Evolutionary conservation across 306 rosid genomes (phyloP).

Genomic region (Pyrus bretschneideri): DNA sequence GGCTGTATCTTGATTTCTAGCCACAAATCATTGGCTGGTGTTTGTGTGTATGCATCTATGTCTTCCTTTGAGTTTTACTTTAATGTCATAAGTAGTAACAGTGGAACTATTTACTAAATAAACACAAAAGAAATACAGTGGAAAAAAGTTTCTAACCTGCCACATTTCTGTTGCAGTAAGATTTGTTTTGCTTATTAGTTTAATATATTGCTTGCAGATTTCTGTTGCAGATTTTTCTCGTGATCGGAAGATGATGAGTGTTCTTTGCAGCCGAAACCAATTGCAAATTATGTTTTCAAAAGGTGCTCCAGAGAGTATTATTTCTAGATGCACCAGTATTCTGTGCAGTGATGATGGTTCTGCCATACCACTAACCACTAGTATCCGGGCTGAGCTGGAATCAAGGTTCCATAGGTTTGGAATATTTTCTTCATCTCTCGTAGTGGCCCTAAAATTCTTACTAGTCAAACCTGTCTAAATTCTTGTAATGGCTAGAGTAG

Average conservation of each 20-base stretch:
- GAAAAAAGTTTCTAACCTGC: neutral
- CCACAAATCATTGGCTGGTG: neutral
- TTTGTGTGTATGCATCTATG: neutral
- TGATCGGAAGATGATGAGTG: slow-evolving; percentile 97
- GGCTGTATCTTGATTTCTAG: neutral
- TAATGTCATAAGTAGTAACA: neutral
- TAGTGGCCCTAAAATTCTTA: neutral
- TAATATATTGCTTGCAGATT: slow-evolving; percentile 51
- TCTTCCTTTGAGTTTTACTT: neutral
- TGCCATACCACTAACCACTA: slow-evolving; percentile 58
- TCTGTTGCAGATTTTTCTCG: slow-evolving; percentile 79
- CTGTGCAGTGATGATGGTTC: slow-evolving; percentile 78
- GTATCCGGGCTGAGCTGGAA: slow-evolving; percentile 64
- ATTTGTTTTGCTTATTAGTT: slow-evolving; percentile 9
- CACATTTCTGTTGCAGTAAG: neutral
- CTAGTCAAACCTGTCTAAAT: neutral
- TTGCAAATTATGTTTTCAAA: slow-evolving; percentile 70
- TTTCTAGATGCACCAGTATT: slow-evolving; percentile 72
- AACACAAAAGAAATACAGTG: neutral
- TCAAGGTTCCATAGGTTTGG: slow-evolving; percentile 70
- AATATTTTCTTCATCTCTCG: neutral
- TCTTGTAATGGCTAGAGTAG: neutral
- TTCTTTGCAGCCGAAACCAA: slow-evolving; percentile 82
- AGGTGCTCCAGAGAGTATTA: slow-evolving; percentile 96
- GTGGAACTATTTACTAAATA: neutral